Evolutionary conservation across 768 basidiomycete species (phyloP).

Genomic region (Trametes elegans): DNA sequence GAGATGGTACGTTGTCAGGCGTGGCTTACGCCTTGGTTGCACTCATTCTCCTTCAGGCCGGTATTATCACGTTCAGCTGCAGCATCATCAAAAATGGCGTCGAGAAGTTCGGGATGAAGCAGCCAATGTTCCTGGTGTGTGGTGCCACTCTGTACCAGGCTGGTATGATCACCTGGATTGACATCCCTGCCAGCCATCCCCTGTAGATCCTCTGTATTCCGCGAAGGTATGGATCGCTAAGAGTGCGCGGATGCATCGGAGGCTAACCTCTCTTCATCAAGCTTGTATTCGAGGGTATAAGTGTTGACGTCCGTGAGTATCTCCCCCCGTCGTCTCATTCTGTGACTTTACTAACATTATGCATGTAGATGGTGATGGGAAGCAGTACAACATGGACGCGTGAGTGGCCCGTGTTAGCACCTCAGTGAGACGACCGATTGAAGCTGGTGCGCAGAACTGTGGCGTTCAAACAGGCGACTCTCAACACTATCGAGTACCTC

Average conservation of each 20-base stretch:
- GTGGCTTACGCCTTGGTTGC: background rate
- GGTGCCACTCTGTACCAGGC: background rate
- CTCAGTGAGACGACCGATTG: too few species aligned
- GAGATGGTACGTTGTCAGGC: conserved; percentile 51
- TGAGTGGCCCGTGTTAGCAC: too few species aligned
- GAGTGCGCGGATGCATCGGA: background rate
- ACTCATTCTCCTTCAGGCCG: conserved; percentile 41
- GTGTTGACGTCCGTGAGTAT: conserved; percentile 63
- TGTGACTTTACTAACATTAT: background rate
- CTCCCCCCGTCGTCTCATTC: background rate
- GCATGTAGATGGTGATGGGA: conserved; percentile 61
- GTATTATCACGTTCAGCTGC: conserved; percentile 68
- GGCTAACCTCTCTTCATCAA: conserved; percentile 23
- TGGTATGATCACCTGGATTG: background rate
- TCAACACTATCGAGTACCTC: conserved; percentile 74
- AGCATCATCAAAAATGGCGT: conserved; percentile 74
- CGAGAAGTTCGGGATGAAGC: conserved; percentile 69
- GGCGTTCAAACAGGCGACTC: conserved; percentile 77
- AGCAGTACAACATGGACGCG: conserved; percentile 78
- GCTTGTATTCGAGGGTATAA: conserved; percentile 74
- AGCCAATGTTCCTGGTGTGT: conserved; percentile 70
- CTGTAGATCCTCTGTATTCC: conserved; percentile 72
- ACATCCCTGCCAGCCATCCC: conserved; percentile 51
- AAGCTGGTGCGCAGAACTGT: conserved; percentile 46
- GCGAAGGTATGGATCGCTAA: conserved; percentile 44